phyloP scores from a whole-genome alignment of 2,329 filamentous ascomycete genomes.

The Akanthomyces dipterigenus region DNA sequence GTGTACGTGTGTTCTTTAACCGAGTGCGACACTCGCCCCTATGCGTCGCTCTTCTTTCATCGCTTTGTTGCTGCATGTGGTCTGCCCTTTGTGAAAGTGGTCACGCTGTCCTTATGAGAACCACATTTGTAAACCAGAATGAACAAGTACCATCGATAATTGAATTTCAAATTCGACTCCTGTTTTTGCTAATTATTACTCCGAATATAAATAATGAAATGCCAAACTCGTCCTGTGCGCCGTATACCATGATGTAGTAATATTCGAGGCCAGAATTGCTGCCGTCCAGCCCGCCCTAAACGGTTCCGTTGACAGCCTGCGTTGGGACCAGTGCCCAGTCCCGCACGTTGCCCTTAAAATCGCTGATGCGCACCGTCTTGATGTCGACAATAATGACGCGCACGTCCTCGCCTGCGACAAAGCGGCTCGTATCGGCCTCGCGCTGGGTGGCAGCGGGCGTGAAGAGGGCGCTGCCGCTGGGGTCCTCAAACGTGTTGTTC shows the following conservation, averaged over 20 bases:
- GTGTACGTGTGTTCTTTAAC: neutral
- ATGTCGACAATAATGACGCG: conserved; percentile 82
- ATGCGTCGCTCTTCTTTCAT: neutral
- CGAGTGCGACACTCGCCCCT: neutral
- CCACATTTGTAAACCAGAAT: neutral
- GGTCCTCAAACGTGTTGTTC: conserved; percentile 74
- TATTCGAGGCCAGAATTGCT: neutral
- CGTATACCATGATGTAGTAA: neutral
- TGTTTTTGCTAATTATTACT: neutral
- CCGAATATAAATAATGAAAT: neutral
- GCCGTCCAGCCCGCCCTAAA: neutral
- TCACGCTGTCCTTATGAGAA: neutral
- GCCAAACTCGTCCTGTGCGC: neutral
- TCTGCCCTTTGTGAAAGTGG: no score
- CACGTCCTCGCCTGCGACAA: conserved; percentile 76
- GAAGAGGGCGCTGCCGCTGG: conserved; percentile 25
- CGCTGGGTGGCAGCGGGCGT: conserved; percentile 29
- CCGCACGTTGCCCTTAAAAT: conserved; percentile 89
- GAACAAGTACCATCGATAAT: neutral
- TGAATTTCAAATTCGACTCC: neutral
- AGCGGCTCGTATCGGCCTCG: conserved; percentile 52
- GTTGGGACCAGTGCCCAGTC: conserved; percentile 56
- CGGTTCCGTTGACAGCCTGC: conserved; percentile 34
- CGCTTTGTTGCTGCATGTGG: neutral
- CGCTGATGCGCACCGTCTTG: conserved; percentile 77